These are phyloP conservation scores for Aspergillus carbonarius DNA, from an alignment of 2,329 filamentous ascomycete genomes.

Conservation along the genomic window DNA sequence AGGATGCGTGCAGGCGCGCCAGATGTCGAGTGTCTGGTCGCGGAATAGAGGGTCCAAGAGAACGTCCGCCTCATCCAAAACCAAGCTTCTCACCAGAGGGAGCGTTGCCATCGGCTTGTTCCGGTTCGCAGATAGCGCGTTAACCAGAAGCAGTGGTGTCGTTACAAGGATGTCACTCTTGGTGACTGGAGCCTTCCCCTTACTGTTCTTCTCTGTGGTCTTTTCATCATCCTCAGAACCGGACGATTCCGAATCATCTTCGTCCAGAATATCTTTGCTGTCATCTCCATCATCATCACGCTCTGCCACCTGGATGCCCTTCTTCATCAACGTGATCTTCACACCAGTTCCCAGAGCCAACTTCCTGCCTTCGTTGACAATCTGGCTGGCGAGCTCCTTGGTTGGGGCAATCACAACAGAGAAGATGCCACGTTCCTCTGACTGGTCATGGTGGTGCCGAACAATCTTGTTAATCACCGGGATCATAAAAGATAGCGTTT, in stretches of 20 bases:
- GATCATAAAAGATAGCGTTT: conserved; percentile 90
- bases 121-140: conserved; percentile 60
- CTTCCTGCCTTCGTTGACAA: conserved; percentile 80
- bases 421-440: conserved; percentile 59
- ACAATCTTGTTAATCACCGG: conserved; percentile 78
- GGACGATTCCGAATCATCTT: conserved; percentile 38
- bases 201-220: conserved; percentile 25
- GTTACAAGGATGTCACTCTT: conserved; percentile 79
- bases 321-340: conserved; percentile 77
- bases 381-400: conserved; percentile 77
- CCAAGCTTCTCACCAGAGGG: conserved; percentile 68
- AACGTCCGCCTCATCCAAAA: conserved; percentile 94
- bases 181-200: conserved; percentile 52
- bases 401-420: conserved; percentile 76
- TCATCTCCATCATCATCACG: conserved; percentile 40
- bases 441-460: conserved; percentile 50
- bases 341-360: conserved; percentile 73
- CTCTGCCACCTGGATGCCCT: conserved; percentile 70
- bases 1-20: conserved; percentile 71
- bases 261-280: conserved; percentile 40
- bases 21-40: conserved; percentile 81
- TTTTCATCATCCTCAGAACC: conserved; percentile 39
- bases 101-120: conserved; percentile 52
- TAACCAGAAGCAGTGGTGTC: conserved; percentile 75
- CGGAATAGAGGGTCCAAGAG: conserved; percentile 88